Conservation (phyloP, 140 eudicot genomes). For the Bidens hawaiensis region DNA sequence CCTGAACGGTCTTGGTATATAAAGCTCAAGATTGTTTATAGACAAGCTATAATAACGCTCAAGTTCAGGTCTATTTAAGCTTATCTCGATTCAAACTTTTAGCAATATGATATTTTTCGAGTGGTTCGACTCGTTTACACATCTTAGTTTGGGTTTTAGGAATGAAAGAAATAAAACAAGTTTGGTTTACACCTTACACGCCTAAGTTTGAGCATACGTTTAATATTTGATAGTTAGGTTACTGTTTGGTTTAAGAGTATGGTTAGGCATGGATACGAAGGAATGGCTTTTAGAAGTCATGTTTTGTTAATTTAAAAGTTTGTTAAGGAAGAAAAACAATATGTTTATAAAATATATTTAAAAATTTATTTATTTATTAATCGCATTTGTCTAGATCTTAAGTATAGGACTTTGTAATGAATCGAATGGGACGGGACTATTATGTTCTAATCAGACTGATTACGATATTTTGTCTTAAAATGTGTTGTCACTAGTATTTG, state of each 20-base stretch:
- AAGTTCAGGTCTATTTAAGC: neutral
- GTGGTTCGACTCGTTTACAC: neutral
- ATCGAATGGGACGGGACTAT: too few relatives aligned
- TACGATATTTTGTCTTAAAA: too few relatives aligned
- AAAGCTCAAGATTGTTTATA: too few relatives aligned
- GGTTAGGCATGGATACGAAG: neutral
- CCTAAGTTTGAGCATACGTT: neutral
- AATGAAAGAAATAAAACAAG: too few relatives aligned
- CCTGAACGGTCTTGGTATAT: too few relatives aligned
- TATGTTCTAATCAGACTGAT: too few relatives aligned
- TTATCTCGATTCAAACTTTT: neutral
- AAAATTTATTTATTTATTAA: neutral
- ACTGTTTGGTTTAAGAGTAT: neutral
- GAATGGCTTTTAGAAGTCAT: neutral
- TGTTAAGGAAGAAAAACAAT: too few relatives aligned
- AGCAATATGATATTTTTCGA: neutral
- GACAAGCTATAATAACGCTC: neutral
- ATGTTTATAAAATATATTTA: too few relatives aligned
- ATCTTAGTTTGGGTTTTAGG: neutral
- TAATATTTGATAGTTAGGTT: neutral
- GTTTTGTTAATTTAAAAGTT: too few relatives aligned
- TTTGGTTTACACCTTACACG: neutral
- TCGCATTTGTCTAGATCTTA: too few relatives aligned
- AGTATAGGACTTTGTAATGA: too few relatives aligned
- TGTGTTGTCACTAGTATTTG: too few relatives aligned